These are phyloP conservation scores for Physaria fendleri DNA, from an alignment of 345 rosid genomes.

Conservation along the genomic window DNA sequence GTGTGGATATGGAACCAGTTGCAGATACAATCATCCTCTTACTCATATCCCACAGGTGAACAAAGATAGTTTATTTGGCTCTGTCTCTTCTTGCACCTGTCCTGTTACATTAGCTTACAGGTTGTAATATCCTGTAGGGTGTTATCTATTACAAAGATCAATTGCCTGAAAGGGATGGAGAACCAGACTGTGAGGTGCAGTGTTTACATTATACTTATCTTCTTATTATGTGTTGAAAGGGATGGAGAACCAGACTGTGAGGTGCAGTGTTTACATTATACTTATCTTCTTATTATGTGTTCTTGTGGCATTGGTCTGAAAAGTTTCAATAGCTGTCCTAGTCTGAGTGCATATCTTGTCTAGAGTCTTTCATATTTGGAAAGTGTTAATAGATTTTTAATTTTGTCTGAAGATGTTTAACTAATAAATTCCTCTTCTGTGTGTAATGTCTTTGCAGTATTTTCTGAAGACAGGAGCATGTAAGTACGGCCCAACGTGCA, in stretches of 20 bases:
- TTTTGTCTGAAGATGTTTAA: background rate
- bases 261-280: slow-evolving; percentile 29
- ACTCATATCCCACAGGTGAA: slow-evolving; percentile 44
- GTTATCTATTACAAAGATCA: slow-evolving; percentile 43
- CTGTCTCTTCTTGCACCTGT: background rate
- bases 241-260: slow-evolving; percentile 74
- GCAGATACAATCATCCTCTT: slow-evolving; percentile 78
- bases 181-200: slow-evolving; percentile 74
- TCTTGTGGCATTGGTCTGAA: background rate
- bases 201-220: background rate
- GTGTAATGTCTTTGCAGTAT: slow-evolving; percentile 40
- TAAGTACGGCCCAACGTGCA: slow-evolving; percentile 76
- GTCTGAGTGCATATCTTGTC: background rate
- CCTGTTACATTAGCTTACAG: background rate
- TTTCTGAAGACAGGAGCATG: slow-evolving; percentile 81
- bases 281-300: background rate
- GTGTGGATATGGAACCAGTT: slow-evolving; percentile 66
- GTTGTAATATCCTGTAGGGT: slow-evolving; percentile 31
- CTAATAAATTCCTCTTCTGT: slow-evolving; percentile 2
- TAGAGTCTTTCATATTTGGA: background rate
- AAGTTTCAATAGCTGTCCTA: background rate
- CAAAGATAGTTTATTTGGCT: background rate
- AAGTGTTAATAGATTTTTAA: background rate
- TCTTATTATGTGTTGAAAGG: no score
- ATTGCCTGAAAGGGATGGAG: slow-evolving; percentile 63